These are phyloP conservation scores for Karstenula rhodostoma DNA, from an alignment of 2,329 filamentous ascomycete species.

Conservation along the genomic window DNA sequence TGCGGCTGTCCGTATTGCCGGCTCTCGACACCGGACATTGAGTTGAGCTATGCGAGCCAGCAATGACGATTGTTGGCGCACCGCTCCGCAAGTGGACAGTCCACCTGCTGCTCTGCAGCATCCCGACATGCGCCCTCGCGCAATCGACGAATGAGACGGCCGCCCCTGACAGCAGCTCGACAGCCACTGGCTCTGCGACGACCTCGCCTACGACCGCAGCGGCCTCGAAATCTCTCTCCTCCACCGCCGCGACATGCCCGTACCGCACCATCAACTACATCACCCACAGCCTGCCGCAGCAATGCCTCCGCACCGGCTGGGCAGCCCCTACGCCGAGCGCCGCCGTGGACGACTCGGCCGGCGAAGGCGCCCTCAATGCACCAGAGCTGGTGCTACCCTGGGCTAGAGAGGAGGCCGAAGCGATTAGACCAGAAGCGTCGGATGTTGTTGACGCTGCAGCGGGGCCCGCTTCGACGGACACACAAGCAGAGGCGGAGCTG, in stretches of 20 bases:
- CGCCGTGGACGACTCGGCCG: constrained; percentile 21
- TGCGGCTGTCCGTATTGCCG: constrained; percentile 21
- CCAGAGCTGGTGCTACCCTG: constrained; percentile 23
- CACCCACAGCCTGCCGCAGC: constrained; percentile 77
- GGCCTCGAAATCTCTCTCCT: constrained; percentile 18
- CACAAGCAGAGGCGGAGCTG: constrained; percentile 57
- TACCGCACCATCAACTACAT: constrained; percentile 80
- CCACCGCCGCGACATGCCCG: constrained; percentile 53
- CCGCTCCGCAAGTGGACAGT: constrained; percentile 47
- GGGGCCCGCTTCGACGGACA: constrained; percentile 22
- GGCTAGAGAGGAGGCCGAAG: constrained; percentile 17
- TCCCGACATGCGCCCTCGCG: constrained; percentile 32
- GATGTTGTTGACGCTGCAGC: constrained; percentile 16
- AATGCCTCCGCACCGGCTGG: constrained; percentile 74
- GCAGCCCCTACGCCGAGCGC: constrained; percentile 31
- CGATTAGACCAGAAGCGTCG: constrained; percentile 16
- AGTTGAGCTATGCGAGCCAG: constrained; percentile 48
- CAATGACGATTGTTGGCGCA: constrained; percentile 51
- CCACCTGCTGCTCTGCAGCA: constrained; percentile 46
- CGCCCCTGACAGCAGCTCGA: constrained; percentile 30
- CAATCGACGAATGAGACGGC: constrained; percentile 45
- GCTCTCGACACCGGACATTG: constrained; percentile 27
- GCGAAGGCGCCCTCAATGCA: constrained; percentile 21
- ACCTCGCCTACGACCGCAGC: constrained; percentile 24
- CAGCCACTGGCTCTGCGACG: constrained; percentile 31